Evolutionary conservation across 1,139 yeast species (phyloP).

Genomic region (Sugiyamaella pinicola): DNA sequence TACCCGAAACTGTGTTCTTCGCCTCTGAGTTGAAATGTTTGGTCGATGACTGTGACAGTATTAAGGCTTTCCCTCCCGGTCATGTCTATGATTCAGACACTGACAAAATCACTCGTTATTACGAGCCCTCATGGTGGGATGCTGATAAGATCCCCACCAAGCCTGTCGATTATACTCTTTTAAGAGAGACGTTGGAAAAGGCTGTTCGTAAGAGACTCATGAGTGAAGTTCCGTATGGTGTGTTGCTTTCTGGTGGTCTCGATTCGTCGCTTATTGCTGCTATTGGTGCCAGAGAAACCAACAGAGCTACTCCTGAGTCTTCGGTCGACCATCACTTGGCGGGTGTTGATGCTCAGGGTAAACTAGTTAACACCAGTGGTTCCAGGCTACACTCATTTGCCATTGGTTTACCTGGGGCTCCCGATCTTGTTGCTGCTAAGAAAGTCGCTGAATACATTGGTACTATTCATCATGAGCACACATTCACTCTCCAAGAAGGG

Average conservation of each 20-base stretch:
- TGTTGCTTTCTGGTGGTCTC: slow-evolving; percentile 91
- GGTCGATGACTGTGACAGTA: slow-evolving; percentile 90
- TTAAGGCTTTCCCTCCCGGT: slow-evolving; percentile 97
- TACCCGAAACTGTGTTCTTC: slow-evolving; percentile 78
- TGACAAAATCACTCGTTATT: slow-evolving; percentile 82
- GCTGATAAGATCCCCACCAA: slow-evolving; percentile 69
- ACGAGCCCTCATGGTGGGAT: slow-evolving; percentile 94
- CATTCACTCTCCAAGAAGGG: slow-evolving; percentile 95
- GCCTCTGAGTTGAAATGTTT: slow-evolving; percentile 95
- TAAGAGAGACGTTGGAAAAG: slow-evolving; percentile 82
- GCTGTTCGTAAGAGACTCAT: slow-evolving; percentile 98
- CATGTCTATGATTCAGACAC: slow-evolving; percentile 92
- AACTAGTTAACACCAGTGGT: slow-evolving; percentile 74
- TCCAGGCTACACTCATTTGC: slow-evolving; percentile 93
- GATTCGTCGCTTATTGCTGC: slow-evolving; percentile 96
- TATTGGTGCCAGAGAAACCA: slow-evolving; percentile 95
- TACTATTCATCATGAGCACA: slow-evolving; percentile 96
- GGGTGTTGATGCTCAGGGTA: slow-evolving; percentile 89
- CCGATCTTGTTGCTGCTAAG: slow-evolving; percentile 94
- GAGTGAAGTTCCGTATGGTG: slow-evolving; percentile 99
- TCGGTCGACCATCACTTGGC: slow-evolving; percentile 60
- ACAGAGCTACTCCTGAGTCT: slow-evolving; percentile 64
- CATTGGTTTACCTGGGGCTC: slow-evolving; percentile 95
- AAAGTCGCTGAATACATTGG: slow-evolving; percentile 93
- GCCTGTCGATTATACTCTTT: slow-evolving; percentile 67